Percentiles rank a stretch among this genome's conserved stretches.
phyloP scores from a whole-genome alignment of 306 rosid genomes.

The peach (Prunus persica) region Prunus_persica_NCBIv2 NC_034009.1:11051501-11052000 shows the following conservation, averaged over 20 bases:
- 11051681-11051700: background rate
- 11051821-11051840: background rate
- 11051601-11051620: no score
- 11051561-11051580: no score
- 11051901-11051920: background rate
- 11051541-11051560: no score
- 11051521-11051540: no score
- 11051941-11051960: background rate
- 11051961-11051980: background rate
- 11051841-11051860: background rate
- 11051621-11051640: no score
- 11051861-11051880: background rate
- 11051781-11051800: background rate
- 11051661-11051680: background rate
- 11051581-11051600: no score
- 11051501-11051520: no score
- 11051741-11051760: background rate
- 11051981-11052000: background rate
- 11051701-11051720: background rate
- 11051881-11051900: background rate
- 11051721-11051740: background rate
- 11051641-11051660: background rate
- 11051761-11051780: background rate
- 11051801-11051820: background rate
- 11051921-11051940: background rate